Conservation (phyloP, 192 early-diverging fungal genomes). For the Powellomyces hirtus region DNA sequence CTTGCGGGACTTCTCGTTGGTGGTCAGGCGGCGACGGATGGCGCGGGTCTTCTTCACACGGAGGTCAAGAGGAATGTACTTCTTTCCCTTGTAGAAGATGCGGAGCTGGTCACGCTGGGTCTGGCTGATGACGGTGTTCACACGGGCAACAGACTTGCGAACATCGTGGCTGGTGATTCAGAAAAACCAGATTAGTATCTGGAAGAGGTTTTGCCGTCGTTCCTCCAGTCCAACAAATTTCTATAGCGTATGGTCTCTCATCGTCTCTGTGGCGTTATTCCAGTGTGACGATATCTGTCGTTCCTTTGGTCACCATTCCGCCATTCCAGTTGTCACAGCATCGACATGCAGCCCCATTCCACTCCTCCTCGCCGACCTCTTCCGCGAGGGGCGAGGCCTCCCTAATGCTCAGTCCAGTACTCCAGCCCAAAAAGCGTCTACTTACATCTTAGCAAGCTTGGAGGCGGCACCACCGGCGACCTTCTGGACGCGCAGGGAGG, state of each 20-base stretch:
- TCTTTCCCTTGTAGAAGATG: constrained; percentile 90
- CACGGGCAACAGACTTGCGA: constrained; percentile 92
- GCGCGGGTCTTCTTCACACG: constrained; percentile 99
- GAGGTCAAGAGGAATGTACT: constrained; percentile 94
- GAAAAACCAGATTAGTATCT: no score
- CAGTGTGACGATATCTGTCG: no score
- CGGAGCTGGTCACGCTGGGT: constrained; percentile 86
- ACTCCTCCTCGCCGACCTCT: no score
- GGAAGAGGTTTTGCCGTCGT: no score
- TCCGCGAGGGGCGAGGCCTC: no score
- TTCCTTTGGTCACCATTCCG: no score
- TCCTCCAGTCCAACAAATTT: no score
- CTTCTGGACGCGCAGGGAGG: constrained; percentile 92
- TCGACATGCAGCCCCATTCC: no score
- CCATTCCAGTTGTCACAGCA: no score
- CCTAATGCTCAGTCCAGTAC: neutral
- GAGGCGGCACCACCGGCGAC: constrained; percentile 71
- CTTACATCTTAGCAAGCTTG: constrained; percentile 84
- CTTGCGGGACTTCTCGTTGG: constrained; percentile 73
- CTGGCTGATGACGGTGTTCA: constrained; percentile 94
- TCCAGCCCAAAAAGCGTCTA: constrained; percentile 5
- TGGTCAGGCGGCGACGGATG: constrained; percentile 91
- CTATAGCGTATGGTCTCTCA: no score
- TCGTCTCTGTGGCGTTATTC: no score
- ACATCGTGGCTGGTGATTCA: constrained; percentile 63